Percentiles rank a stretch among this genome's conserved stretches.
Evolutionary conservation across 179 eudicot species (phyloP).

Genomic region (Actinidia arguta): DNA sequence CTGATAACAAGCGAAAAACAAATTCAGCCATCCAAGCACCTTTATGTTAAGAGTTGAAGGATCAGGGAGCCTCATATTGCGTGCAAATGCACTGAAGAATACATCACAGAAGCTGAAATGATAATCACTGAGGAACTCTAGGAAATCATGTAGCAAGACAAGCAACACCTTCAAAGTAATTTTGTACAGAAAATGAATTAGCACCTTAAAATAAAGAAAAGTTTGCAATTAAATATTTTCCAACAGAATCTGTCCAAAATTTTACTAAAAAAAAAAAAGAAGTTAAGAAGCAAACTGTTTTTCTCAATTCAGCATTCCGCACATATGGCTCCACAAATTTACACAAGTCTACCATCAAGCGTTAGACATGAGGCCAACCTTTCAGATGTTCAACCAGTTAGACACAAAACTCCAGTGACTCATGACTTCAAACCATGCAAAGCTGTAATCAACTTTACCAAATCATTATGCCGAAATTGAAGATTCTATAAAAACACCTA

Average conservation of each 20-base stretch:
- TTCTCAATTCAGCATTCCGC: slow-evolving; percentile 89
- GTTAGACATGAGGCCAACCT: slow-evolving; percentile 91
- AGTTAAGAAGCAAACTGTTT: slow-evolving; percentile 64
- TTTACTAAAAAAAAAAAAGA: neutral
- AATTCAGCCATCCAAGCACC: slow-evolving; percentile 66
- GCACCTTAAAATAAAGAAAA: slow-evolving; percentile 20
- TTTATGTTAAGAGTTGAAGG: slow-evolving; percentile 96
- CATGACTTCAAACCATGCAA: slow-evolving; percentile 95
- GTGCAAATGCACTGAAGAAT: slow-evolving; percentile 95
- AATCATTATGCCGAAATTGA: slow-evolving; percentile 12
- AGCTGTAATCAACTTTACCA: slow-evolving; percentile 53
- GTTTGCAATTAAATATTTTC: slow-evolving; percentile 73
- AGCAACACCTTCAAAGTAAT: slow-evolving; percentile 90
- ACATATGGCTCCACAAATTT: slow-evolving; percentile 93
- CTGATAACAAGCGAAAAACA: slow-evolving; percentile 37
- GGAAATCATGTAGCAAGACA: slow-evolving; percentile 95
- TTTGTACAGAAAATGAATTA: slow-evolving; percentile 88
- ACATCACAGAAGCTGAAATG: slow-evolving; percentile 99
- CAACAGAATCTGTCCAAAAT: slow-evolving; percentile 13
- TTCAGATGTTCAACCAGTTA: slow-evolving; percentile 78
- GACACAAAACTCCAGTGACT: slow-evolving; percentile 98
- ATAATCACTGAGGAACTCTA: slow-evolving; percentile 92
- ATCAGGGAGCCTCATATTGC: slow-evolving; percentile 97
- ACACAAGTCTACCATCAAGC: slow-evolving; percentile 80
- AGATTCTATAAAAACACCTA: neutral